Evolutionary conservation across 2,329 filamentous ascomycete species (phyloP), one percentile per base, ranked within the genome.

Genomic region (Akanthomyces lecanii): DNA sequence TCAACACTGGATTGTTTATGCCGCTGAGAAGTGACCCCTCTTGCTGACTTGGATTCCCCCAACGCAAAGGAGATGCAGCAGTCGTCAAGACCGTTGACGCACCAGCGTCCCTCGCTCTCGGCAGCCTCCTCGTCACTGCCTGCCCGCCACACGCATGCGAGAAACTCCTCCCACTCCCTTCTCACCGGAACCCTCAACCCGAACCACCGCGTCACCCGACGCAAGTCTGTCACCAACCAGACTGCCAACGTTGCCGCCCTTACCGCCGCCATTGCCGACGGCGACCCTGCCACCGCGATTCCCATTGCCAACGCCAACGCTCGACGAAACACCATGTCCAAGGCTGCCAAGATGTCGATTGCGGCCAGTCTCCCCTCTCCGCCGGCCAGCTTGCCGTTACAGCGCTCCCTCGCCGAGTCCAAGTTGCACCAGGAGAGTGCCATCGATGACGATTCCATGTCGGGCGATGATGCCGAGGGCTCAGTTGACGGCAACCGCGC

Each of bases 211-310:
- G 87, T 98, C 69, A 92, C 91, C 70, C 91, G 94, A 71, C 87
- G 95, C 71, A 98, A 98, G 85, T 97, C 93, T 78, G 92, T 96
- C 73, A 92, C 91, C 65, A 89, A 87, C 67, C 85, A 88, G 53
- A 84, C 82, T 54, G 83, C 85, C 74, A 93, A 90, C 76, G 86
- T 89, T 52, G 88, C 90, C 21, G 91, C 90, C 61, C 80, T 94
- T 66, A 89, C 90, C 38, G 89, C 89, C 14, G 90, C 88, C 58
- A 78, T 90, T 65, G 86, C 86, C 71, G 89, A 90, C 72, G 86
- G 89, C 68, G 83, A 84, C 65, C 81, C 79, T 71, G 74, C 79
- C 56, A 74, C 79, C 62, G 80, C 81, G 67, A 82, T 82, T 73
- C 88, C 78, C 47, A 87, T 89, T 63, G 78, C 81, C 62, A 80